Percentiles rank a stretch among this genome's conserved stretches.
phyloP scores from a whole-genome alignment of 169 alveolate genomes.

The Cryptosporidium meleagridis region DNA sequence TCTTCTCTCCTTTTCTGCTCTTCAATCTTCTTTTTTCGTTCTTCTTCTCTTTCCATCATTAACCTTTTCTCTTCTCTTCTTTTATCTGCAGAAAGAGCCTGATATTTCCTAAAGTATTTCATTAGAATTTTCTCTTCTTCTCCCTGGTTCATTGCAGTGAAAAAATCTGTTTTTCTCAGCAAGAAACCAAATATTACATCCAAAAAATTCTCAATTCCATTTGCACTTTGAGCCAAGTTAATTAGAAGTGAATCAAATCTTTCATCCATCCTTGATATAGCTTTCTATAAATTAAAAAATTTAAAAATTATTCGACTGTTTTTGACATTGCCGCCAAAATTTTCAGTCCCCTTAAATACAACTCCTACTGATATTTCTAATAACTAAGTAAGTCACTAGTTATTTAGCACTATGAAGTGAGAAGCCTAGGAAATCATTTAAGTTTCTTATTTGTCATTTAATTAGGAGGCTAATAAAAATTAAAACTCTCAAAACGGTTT shows the following conservation, averaged over 20 bases:
- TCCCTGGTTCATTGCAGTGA: conserved; percentile 80
- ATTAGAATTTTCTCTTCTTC: conserved; percentile 82
- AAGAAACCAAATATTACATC: conserved; percentile 93
- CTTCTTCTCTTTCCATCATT: conserved; percentile 83
- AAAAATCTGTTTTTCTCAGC: conserved; percentile 95
- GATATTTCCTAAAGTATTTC: conserved; percentile 80
- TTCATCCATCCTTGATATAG: conserved; percentile 74
- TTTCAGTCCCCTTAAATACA: no score
- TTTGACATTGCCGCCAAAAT: neutral
- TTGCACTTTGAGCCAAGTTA: conserved; percentile 90
- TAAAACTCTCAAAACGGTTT: neutral
- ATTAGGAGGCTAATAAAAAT: neutral
- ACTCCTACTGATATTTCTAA: neutral
- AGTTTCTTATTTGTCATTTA: no score
- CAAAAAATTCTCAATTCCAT: conserved; percentile 93
- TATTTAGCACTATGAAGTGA: neutral
- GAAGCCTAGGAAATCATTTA: neutral
- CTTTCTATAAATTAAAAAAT: neutral
- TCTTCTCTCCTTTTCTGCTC: conserved; percentile 81
- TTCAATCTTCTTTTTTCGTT: conserved; percentile 76
- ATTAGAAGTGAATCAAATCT: conserved; percentile 89
- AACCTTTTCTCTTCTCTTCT: conserved; percentile 76
- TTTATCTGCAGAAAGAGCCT: conserved; percentile 75
- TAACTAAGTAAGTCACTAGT: neutral
- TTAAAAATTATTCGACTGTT: neutral